Conservation (phyloP, 805 yeast species). For the Candida xyloterini region DNA sequence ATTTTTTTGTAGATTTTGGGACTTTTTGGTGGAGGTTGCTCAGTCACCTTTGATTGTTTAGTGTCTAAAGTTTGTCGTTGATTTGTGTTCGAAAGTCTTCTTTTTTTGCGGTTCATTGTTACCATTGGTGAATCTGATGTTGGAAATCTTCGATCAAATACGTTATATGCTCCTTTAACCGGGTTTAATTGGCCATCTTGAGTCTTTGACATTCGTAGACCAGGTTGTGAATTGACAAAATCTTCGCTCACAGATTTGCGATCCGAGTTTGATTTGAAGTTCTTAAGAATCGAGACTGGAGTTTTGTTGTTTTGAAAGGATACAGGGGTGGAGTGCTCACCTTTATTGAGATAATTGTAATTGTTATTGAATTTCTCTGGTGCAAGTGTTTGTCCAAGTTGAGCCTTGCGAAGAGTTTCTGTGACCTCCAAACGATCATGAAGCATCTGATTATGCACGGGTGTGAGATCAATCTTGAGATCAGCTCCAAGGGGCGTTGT, state of each 20-base stretch:
- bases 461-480: slow-evolving; percentile 15
- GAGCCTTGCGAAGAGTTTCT: slow-evolving; percentile 26
- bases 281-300: slow-evolving; percentile 14
- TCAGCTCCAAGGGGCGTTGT: slow-evolving; percentile 4
- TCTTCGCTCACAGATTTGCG: slow-evolving; percentile 21
- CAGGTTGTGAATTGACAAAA: slow-evolving; percentile 25
- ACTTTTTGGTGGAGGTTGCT: slow-evolving; percentile 1
- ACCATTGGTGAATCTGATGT: slow-evolving; percentile 12
- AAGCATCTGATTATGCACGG: slow-evolving; percentile 4
- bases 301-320: slow-evolving; percentile 9
- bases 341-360: slow-evolving; percentile 16
- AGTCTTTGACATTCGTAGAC: slow-evolving; percentile 20
- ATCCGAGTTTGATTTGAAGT: slow-evolving; percentile 11
- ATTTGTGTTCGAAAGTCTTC: slow-evolving; percentile 13
- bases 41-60: not conserved
- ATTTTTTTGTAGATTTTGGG: slow-evolving; percentile 7
- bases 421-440: slow-evolving; percentile 17
- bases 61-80: not conserved
- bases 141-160: slow-evolving; percentile 25
- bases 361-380: slow-evolving; percentile 26
- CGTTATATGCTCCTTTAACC: slow-evolving; percentile 30
- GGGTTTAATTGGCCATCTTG: slow-evolving; percentile 24
- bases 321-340: slow-evolving; percentile 4
- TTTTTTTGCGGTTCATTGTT: slow-evolving; percentile 15
- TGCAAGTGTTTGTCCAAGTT: slow-evolving; percentile 25